Percentiles rank a stretch among this genome's conserved stretches.
phyloP scores from a whole-genome alignment of 257 asterid species.

The Paulownia fortunei region DNA sequence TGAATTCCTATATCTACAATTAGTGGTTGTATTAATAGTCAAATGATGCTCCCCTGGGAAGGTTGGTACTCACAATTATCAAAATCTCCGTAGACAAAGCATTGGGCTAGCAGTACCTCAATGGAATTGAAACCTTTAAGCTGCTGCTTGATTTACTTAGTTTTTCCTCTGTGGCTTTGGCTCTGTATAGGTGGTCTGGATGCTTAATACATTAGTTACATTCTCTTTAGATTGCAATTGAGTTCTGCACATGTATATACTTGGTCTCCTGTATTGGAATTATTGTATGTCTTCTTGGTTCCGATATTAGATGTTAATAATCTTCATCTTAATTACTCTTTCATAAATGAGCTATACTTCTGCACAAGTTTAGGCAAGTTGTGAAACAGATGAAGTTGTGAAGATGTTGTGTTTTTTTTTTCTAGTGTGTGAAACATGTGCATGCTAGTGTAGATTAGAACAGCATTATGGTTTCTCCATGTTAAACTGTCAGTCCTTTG shows the following conservation, averaged over 20 bases:
- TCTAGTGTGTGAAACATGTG: neutral
- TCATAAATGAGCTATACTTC: neutral
- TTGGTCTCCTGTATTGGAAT: no score
- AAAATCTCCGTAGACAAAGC: neutral
- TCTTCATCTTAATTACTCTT: no score
- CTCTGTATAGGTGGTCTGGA: no score
- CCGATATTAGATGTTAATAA: no score
- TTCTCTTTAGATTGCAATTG: neutral
- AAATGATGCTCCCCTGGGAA: neutral
- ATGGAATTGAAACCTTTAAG: neutral
- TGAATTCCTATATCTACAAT: neutral
- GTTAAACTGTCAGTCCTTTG: conserved; percentile 5
- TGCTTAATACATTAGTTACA: no score
- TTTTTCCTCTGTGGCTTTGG: neutral
- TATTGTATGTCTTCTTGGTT: no score
- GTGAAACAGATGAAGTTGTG: neutral
- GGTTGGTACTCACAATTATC: neutral
- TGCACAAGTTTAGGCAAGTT: neutral
- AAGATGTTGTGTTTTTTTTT: neutral
- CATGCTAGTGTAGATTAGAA: neutral
- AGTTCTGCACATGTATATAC: neutral
- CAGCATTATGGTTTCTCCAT: neutral
- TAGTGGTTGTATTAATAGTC: conserved; percentile 1
- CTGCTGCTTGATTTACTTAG: neutral
- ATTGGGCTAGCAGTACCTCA: neutral